These are phyloP conservation scores for Cochlearia excelsa DNA, from an alignment of 345 rosid genomes.

Conservation along the genomic window DNA sequence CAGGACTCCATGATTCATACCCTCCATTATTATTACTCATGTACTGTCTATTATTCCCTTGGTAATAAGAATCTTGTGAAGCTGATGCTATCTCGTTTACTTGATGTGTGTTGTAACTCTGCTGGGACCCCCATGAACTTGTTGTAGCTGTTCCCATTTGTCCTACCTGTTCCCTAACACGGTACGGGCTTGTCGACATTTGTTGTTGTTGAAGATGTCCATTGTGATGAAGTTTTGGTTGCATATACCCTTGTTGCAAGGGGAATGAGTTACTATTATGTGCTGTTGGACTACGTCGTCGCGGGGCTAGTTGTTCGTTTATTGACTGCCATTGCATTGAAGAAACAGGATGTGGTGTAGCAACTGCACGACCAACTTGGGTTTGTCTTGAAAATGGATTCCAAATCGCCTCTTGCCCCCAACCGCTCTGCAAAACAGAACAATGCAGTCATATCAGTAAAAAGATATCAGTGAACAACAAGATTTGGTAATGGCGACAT, in stretches of 20 bases:
- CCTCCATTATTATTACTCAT: constrained; percentile 41
- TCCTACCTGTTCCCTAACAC: constrained; percentile 25
- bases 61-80: constrained; percentile 33
- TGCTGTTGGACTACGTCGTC: constrained; percentile 41
- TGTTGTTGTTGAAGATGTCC: constrained; percentile 34
- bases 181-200: constrained; percentile 23
- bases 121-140: constrained; percentile 50
- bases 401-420: constrained; percentile 54
- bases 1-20: constrained; percentile 89
- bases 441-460: background rate
- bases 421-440: constrained; percentile 58
- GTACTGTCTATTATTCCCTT: constrained; percentile 45
- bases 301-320: constrained; percentile 34
- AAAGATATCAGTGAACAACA: background rate
- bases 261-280: constrained; percentile 23
- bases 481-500: background rate
- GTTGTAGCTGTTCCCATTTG: constrained; percentile 20
- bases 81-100: constrained; percentile 40
- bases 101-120: constrained; percentile 44
- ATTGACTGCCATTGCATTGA: constrained; percentile 39
- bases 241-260: constrained; percentile 33
- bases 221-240: constrained; percentile 20
- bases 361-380: constrained; percentile 38
- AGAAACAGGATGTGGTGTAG: constrained; percentile 32
- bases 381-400: constrained; percentile 62